These are phyloP conservation scores for Pestalotiopsis sp. DNA, from an alignment of 2,329 filamentous ascomycete genomes.

Conservation along the genomic window DNA sequence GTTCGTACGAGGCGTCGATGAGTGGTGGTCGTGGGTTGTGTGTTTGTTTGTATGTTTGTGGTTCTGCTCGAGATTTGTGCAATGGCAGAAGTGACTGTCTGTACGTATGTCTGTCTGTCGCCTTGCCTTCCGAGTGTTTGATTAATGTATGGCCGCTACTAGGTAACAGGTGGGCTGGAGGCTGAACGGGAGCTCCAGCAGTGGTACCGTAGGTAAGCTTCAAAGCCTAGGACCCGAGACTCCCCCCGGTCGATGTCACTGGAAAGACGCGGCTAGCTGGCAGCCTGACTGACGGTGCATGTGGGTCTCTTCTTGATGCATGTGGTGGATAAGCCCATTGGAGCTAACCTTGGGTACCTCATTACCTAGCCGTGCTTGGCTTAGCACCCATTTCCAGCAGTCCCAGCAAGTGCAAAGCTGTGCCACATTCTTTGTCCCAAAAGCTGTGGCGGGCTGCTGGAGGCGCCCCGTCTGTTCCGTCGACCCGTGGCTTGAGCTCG, in stretches of 20 bases:
- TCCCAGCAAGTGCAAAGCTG: too few relatives aligned
- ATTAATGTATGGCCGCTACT: conserved; percentile 12
- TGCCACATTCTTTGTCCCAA: too few relatives aligned
- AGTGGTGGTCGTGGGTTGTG: neutral
- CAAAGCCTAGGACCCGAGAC: neutral
- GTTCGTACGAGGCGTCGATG: neutral
- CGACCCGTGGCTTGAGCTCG: conserved; percentile 7
- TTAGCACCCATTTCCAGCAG: too few relatives aligned
- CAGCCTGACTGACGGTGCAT: conserved; percentile 32
- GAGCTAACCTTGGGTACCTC: neutral
- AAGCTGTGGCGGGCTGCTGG: neutral
- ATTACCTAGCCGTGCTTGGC: neutral
- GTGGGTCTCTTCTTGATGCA: neutral
- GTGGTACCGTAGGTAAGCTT: conserved; percentile 6
- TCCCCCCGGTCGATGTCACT: conserved; percentile 7
- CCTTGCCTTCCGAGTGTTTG: neutral
- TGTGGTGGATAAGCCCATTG: neutral
- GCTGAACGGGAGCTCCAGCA: conserved; percentile 11
- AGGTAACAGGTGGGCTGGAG: conserved; percentile 7
- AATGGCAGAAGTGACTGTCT: conserved; percentile 5
- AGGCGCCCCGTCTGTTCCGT: too few relatives aligned
- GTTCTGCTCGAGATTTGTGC: conserved; percentile 1
- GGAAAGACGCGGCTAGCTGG: conserved; percentile 38
- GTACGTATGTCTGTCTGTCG: neutral
- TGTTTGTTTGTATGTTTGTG: neutral